Evolutionary conservation across 345 rosid genomes (phyloP).

Genomic region (Ricinus communis): DNA sequence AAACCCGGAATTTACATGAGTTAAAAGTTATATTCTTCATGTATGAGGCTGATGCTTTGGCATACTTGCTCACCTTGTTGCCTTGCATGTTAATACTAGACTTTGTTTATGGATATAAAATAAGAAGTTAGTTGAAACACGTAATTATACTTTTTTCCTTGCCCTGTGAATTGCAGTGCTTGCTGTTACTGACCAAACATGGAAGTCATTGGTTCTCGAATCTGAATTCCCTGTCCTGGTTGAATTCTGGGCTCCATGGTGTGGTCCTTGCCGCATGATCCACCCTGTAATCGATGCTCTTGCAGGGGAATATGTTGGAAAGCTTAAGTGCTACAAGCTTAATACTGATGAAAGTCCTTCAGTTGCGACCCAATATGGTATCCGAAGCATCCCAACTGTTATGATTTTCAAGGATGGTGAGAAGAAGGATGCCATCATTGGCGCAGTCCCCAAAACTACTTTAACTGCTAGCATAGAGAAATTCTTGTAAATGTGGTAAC

Average conservation of each 20-base stretch:
- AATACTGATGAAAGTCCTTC: slow-evolving; percentile 50
- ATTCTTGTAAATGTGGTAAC: slow-evolving; percentile 34
- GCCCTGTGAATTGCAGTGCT: slow-evolving; percentile 26
- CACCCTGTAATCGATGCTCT: slow-evolving; percentile 46
- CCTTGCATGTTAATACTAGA: not conserved
- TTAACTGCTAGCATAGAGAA: slow-evolving; percentile 42
- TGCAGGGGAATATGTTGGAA: slow-evolving; percentile 45
- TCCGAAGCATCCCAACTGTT: slow-evolving; percentile 55
- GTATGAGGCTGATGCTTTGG: no score
- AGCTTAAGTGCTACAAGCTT: slow-evolving; percentile 47
- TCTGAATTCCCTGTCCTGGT: slow-evolving; percentile 42
- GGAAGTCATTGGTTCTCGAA: slow-evolving; percentile 42
- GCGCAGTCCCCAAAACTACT: slow-evolving; percentile 50
- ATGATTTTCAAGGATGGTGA: slow-evolving; percentile 49
- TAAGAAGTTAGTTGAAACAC: not conserved
- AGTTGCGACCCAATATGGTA: slow-evolving; percentile 42
- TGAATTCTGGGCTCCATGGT: slow-evolving; percentile 64
- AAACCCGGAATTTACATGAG: no score
- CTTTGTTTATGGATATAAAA: not conserved
- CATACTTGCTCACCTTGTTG: not conserved
- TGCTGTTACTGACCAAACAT: slow-evolving; percentile 34
- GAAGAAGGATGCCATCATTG: slow-evolving; percentile 49
- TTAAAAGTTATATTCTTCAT: no score
- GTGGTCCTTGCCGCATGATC: slow-evolving; percentile 57
- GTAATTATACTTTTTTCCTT: not conserved